Conservation (phyloP, 2,329 filamentous ascomycete species). For the Fusarium tuaranense region DNA sequence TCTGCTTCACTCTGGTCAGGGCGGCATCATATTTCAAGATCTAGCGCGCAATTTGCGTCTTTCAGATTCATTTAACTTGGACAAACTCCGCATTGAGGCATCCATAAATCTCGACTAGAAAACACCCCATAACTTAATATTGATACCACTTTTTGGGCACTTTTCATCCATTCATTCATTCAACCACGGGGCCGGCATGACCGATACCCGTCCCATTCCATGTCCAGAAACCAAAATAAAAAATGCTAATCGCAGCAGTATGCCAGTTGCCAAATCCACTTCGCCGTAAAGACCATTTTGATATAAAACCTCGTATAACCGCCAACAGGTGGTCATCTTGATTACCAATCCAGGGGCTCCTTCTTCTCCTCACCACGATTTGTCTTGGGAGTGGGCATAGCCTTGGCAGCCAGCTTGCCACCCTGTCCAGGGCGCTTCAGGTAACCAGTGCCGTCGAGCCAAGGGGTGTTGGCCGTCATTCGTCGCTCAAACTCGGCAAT, state of each 20-base stretch:
- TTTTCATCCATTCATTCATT: conserved; percentile 13
- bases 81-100: conserved; percentile 24
- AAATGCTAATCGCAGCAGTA: conserved; percentile 37
- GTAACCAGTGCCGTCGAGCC: conserved; percentile 90
- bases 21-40: background rate
- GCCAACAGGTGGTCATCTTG: background rate
- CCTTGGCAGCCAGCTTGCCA: conserved; percentile 68
- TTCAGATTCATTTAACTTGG: conserved; percentile 18
- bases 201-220: background rate
- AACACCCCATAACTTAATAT: conserved; percentile 20
- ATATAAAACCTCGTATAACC: conserved; percentile 2
- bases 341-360: conserved; percentile 91
- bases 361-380: conserved; percentile 86
- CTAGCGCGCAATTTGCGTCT: conserved; percentile 8
- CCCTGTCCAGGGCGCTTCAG: conserved; percentile 70
- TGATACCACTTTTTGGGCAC: conserved; percentile 24
- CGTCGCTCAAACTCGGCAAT: conserved; percentile 85
- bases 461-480: conserved; percentile 83
- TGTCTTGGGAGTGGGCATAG: conserved; percentile 83
- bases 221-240: conserved; percentile 13
- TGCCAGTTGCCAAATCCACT: conserved; percentile 35
- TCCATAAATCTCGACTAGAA: conserved; percentile 24
- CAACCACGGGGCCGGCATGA: conserved; percentile 6
- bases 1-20: background rate
- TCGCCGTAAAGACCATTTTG: conserved; percentile 40